Base-by-base conservation (phyloP, 148 eudicot species). In the Rhododendron ovatum region DNA sequence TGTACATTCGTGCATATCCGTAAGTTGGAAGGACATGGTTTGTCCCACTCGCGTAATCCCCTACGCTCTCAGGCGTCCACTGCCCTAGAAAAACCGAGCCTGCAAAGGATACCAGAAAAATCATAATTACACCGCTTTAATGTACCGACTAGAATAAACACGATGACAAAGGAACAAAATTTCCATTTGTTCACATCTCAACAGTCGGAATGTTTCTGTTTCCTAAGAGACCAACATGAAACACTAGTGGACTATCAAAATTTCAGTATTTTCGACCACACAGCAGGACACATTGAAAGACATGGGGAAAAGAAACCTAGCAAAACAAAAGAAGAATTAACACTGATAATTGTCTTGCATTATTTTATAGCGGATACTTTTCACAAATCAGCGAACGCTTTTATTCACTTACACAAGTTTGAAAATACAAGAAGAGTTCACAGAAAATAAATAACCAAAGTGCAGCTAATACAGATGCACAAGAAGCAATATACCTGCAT, bases 1-100 rank as follows among this genome's bases (percentile, higher is more conserved):
- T 87, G 26, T 98, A 98, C 98, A 98, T 98, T 20, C 96, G 88
- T 41, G 99, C 98, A 86, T 98, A 98, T 28, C 99, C 98, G 33
- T 98, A 98, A 81, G 99, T 98, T 39, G 99, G 99, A 84, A 98
- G 98, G 71, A 98, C 99, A 71, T 97, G 99, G 85, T 95, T 97
- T 51, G 99, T 95, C 81, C 98, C 99, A 83, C 99, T 98, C 45
- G 99, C 99, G 85, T 98, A 98, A 83, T 98, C 99, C 78, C 99
- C 99, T 1, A 98, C 99, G 86, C 99, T 95, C 91, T 94, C 99
- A 0, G 99, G 99, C 28, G 99, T 98, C 99, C 99, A 98, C 86
- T 89, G 96, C 84, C 99, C 99, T 88, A 98, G 85, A 87, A 95
- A 98, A 80, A 98, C 98, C 3, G 99, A 98, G 45, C 99, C 99